These are phyloP conservation scores for Penicillium sp. DNA, from an alignment of 2,329 filamentous ascomycete genomes.

Conservation along the genomic window DNA sequence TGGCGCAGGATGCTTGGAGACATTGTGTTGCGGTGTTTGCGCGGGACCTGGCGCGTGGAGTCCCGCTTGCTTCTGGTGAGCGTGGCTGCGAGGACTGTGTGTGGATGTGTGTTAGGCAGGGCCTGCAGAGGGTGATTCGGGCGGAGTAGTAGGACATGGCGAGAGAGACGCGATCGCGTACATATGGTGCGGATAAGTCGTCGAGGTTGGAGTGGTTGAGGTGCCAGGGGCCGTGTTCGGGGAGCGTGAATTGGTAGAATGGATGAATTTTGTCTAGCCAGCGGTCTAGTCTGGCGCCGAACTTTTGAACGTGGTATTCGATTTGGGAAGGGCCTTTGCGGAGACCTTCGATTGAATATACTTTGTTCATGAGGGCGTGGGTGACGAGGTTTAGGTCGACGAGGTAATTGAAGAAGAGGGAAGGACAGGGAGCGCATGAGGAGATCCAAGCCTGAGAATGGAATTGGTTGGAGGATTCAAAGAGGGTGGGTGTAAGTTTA, in stretches of 20 bases:
- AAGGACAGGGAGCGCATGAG: slow-evolving; percentile 29
- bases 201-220: slow-evolving; percentile 19
- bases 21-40: slow-evolving; percentile 36
- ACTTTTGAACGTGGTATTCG: slow-evolving; percentile 37
- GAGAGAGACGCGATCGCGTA: slow-evolving; percentile 38
- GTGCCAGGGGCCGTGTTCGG: slow-evolving; percentile 24
- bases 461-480: slow-evolving; percentile 20
- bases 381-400: slow-evolving; percentile 41
- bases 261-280: slow-evolving; percentile 39
- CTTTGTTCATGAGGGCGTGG: slow-evolving; percentile 38
- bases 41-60: slow-evolving; percentile 11
- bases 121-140: slow-evolving; percentile 43
- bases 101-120: slow-evolving; percentile 42
- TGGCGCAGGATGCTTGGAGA: slow-evolving; percentile 40
- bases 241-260: slow-evolving; percentile 36
- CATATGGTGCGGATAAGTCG: slow-evolving; percentile 12
- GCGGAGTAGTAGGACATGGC: slow-evolving; percentile 46
- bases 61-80: background rate
- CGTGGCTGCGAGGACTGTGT: background rate
- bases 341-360: slow-evolving; percentile 43
- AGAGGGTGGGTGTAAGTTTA: slow-evolving; percentile 31
- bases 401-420: slow-evolving; percentile 41
- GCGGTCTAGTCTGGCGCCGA: slow-evolving; percentile 31
- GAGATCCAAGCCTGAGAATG: slow-evolving; percentile 22
- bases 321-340: slow-evolving; percentile 32